Evolutionary conservation across 805 yeast species (phyloP).

Genomic region (Cyberlindnera petersonii): DNA sequence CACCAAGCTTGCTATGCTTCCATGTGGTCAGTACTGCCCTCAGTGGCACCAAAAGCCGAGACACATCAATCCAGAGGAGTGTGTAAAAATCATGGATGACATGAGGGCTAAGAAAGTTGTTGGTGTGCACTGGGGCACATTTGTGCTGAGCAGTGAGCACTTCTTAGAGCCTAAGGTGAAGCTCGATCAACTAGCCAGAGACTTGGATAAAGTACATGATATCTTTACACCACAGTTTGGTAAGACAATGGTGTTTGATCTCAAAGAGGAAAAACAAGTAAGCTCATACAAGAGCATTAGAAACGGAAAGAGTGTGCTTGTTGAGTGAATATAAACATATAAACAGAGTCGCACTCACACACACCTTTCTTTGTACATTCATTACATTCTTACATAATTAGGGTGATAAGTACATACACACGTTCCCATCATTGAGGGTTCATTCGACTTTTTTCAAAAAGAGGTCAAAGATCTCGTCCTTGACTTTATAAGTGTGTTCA

Average conservation of each 20-base stretch:
- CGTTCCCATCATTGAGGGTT: no score
- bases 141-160: conserved; percentile 82
- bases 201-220: conserved; percentile 32
- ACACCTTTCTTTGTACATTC: background rate
- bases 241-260: conserved; percentile 50
- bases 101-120: conserved; percentile 58
- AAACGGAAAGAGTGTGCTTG: conserved; percentile 30
- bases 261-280: conserved; percentile 12
- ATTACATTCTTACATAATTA: no score
- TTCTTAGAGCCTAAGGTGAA: conserved; percentile 75
- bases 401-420: no score
- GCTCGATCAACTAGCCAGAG: conserved; percentile 48
- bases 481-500: conserved; percentile 64
- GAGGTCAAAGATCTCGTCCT: conserved; percentile 52
- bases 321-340: conserved; percentile 17
- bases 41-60: conserved; percentile 91
- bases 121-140: conserved; percentile 98
- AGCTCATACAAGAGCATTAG: conserved; percentile 24
- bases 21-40: conserved; percentile 95
- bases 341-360: no score
- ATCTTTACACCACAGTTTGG: conserved; percentile 75
- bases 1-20: conserved; percentile 65
- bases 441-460: conserved; percentile 34
- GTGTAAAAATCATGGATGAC: conserved; percentile 61
- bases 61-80: conserved; percentile 81